Conservation (phyloP, 768 basidiomycete species). For the Suillus occidentalis region DNA sequence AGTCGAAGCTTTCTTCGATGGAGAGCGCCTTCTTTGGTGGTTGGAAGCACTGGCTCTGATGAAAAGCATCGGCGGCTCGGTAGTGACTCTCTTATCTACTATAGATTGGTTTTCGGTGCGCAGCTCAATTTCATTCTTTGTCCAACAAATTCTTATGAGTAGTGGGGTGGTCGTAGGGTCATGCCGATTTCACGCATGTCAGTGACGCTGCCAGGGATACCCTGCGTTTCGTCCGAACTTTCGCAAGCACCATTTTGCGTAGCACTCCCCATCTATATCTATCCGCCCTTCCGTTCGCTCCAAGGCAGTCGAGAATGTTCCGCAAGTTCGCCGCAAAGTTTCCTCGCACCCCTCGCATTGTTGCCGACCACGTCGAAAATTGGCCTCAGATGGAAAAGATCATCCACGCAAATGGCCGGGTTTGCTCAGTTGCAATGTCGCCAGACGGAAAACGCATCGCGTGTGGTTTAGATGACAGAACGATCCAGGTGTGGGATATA, state of each 20-base stretch:
- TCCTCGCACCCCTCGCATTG: background rate
- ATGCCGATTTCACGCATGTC: background rate
- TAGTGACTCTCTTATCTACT: background rate
- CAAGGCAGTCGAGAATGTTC: constrained; percentile 18
- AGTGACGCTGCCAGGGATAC: constrained; percentile 7
- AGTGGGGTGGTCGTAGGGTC: background rate
- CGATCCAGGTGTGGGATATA: constrained; percentile 6
- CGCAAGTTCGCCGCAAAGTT: constrained; percentile 17
- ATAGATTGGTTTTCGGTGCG: constrained; percentile 2
- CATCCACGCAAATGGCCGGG: rapidly evolving
- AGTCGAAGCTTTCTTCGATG: constrained; percentile 22
- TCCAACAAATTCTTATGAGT: background rate
- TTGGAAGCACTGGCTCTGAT: constrained; percentile 10
- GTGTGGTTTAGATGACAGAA: constrained; percentile 11
- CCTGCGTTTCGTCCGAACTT: constrained; percentile 14
- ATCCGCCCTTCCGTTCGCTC: constrained; percentile 25
- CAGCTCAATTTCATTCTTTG: background rate
- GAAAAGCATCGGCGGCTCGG: constrained; percentile 9
- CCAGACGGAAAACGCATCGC: constrained; percentile 3
- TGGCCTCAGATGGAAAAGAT: constrained; percentile 6
- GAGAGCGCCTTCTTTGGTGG: constrained; percentile 5
- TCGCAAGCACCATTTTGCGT: constrained; percentile 12
- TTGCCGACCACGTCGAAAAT: background rate
- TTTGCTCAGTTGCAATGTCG: background rate
- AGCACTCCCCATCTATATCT: constrained; percentile 27